Percentiles rank a stretch among this genome's conserved stretches.
Conservation (phyloP, 768 basidiomycete species). For the Rossbeevera mucosa region DNA sequence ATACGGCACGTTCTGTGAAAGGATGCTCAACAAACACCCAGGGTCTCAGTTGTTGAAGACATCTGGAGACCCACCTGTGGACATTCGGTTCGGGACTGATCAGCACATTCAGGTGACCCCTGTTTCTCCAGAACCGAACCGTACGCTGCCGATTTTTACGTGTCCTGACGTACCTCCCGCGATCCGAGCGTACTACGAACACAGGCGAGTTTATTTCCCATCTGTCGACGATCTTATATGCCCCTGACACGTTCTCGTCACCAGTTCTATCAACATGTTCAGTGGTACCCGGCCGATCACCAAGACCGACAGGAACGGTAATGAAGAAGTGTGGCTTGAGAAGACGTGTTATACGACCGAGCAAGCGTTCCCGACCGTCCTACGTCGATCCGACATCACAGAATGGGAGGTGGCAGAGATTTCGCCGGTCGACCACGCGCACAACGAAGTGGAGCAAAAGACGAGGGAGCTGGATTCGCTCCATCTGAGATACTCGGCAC, state of each 20-base stretch:
- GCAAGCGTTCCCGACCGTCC: conserved; percentile 85
- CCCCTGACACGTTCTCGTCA: conserved; percentile 3
- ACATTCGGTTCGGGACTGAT: conserved; percentile 71
- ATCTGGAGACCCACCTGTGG: conserved; percentile 71
- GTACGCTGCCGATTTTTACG: conserved; percentile 69
- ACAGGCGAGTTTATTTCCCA: conserved; percentile 48
- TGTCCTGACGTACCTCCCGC: conserved; percentile 78
- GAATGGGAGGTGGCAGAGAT: conserved; percentile 67
- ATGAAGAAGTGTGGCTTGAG: conserved; percentile 80
- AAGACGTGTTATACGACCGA: conserved; percentile 86
- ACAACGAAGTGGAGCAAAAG: conserved; percentile 75
- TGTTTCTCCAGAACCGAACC: conserved; percentile 82
- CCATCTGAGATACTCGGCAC: conserved; percentile 66
- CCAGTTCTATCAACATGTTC: conserved; percentile 79
- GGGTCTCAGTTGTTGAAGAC: conserved; percentile 74
- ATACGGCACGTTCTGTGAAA: conserved; percentile 82
- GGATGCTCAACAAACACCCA: conserved; percentile 87
- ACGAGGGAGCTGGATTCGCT: conserved; percentile 71
- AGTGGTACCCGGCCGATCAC: conserved; percentile 67
- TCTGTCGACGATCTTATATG: background rate
- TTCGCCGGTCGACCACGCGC: conserved; percentile 79
- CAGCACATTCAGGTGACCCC: conserved; percentile 88
- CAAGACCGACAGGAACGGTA: conserved; percentile 58
- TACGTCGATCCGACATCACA: conserved; percentile 84
- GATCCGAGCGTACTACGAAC: conserved; percentile 83